Conservation (phyloP, 768 basidiomycete species). For the Wakefieldia striispora region DNA sequence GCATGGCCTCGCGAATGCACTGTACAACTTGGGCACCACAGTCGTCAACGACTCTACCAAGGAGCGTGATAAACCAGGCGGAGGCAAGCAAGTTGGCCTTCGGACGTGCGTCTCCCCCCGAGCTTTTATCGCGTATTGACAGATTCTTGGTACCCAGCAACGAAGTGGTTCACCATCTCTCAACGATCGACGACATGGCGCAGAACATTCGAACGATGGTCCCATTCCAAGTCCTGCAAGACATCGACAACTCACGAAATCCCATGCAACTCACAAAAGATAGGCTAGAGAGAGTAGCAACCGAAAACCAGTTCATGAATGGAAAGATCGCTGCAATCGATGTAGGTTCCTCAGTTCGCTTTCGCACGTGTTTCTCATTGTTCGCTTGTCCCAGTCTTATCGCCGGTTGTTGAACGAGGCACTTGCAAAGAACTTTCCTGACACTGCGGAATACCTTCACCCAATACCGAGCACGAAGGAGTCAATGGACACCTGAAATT, state of each 20-base stretch:
- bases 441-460: slow-evolving; percentile 33
- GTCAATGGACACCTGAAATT: slow-evolving; percentile 9
- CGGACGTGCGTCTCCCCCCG: slow-evolving; percentile 52
- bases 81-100: slow-evolving; percentile 73
- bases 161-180: slow-evolving; percentile 68
- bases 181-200: slow-evolving; percentile 66
- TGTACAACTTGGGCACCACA: slow-evolving; percentile 81
- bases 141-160: slow-evolving; percentile 45
- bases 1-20: slow-evolving; percentile 69
- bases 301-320: slow-evolving; percentile 91
- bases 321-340: slow-evolving; percentile 80
- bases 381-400: slow-evolving; percentile 53
- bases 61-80: slow-evolving; percentile 68
- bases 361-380: not conserved
- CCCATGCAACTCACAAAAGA: slow-evolving; percentile 82
- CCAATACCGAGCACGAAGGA: slow-evolving; percentile 11
- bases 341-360: slow-evolving; percentile 38
- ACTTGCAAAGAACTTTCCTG: slow-evolving; percentile 69
- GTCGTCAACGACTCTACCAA: slow-evolving; percentile 82
- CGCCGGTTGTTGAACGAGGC: slow-evolving; percentile 66
- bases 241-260: slow-evolving; percentile 78
- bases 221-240: slow-evolving; percentile 71
- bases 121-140: not conserved
- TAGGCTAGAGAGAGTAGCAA: slow-evolving; percentile 76
- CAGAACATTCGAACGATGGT: slow-evolving; percentile 61